Conservation (phyloP, 441 rosid genomes). For the Aquilaria agallochum region DNA sequence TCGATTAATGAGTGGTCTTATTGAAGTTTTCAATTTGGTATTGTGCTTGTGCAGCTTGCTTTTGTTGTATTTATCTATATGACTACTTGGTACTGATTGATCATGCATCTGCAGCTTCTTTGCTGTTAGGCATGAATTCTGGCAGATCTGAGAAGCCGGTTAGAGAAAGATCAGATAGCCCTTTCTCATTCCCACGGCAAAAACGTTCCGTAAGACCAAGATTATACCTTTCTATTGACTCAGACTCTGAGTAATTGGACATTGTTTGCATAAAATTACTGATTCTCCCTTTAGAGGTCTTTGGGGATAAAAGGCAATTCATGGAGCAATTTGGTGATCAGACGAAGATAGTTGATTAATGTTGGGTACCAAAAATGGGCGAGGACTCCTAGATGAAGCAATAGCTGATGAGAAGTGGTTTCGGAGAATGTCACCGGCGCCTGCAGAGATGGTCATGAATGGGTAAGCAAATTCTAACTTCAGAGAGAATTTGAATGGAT, state of each 20-base stretch:
- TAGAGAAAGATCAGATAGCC: conserved; percentile 68
- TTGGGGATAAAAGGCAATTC: conserved; percentile 11
- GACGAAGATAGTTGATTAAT: conserved; percentile 9
- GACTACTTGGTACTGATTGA: conserved; percentile 16
- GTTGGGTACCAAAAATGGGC: conserved; percentile 2
- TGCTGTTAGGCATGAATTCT: conserved; percentile 73
- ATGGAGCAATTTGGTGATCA: conserved; percentile 17
- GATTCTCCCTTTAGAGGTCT: conserved; percentile 10
- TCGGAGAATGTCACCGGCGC: conserved; percentile 13
- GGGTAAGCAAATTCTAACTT: conserved; percentile 18
- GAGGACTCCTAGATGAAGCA: conserved; percentile 2
- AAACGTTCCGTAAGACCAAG: conserved; percentile 90
- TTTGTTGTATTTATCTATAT: background rate
- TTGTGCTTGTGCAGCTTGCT: too few species aligned
- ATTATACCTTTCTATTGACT: conserved; percentile 72
- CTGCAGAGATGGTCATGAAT: conserved; percentile 20
- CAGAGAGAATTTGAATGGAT: too few species aligned
- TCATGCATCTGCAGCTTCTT: conserved; percentile 67
- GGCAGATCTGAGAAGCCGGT: conserved; percentile 65
- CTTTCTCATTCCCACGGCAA: conserved; percentile 76
- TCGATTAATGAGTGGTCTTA: too few species aligned
- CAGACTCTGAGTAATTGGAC: conserved; percentile 63
- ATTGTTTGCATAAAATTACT: background rate
- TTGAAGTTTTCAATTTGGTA: too few species aligned
- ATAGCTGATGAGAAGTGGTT: conserved; percentile 4